Evolutionary conservation across 768 basidiomycete species (phyloP), one percentile per base, ranked within the genome.

Genomic region (Plicaturopsis crispa): DNA sequence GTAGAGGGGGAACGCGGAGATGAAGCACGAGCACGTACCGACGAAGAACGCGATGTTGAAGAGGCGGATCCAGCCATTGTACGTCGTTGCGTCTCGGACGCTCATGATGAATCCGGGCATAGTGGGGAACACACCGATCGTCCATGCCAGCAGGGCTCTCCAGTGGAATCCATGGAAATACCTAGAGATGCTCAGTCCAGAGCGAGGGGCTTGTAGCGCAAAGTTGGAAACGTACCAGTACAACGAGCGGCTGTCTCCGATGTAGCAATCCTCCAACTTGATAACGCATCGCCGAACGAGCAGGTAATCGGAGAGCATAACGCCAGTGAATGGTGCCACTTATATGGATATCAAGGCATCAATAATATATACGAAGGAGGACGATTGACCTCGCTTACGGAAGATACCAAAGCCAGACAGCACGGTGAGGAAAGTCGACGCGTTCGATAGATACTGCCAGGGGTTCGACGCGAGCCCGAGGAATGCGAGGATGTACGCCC

Each of bases 21-120:
- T n/a, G n/a, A n/a, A n/a, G n/a, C n/a, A n/a, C n/a, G n/a, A n/a
- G n/a, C n/a, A n/a, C n/a, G n/a, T n/a, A n/a, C n/a, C n/a, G 13
- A 48, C 43, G 31, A 49, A 33, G 39, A 49, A 49, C n/a, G 48
- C 39, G 19, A 49, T 49, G 20, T 49, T 43, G 33, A 49, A 49
- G 14, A 42, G 35, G 26, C 42, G 32, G 31, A 48, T 40, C 48
- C 48, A 48, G 26, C 31, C 34, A 38, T 44, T 47, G 34, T 42
- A 47, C n/a, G 46, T 23, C 18, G 36, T 33, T n/a, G 42, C 19
- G 30, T 49, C 36, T 13, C 33, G 41, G 8, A 46, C 34, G 14
- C 39, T 33, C 47, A 49, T 49, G 38, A 49, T 37, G 30, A 49
- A 37, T 30, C 48, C 48, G n/a, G 48, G 48, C 42, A 47, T 37